phyloP scores from a whole-genome alignment of 371 early-diverging fungal genomes.

The Rhizopus sp. region DNA sequence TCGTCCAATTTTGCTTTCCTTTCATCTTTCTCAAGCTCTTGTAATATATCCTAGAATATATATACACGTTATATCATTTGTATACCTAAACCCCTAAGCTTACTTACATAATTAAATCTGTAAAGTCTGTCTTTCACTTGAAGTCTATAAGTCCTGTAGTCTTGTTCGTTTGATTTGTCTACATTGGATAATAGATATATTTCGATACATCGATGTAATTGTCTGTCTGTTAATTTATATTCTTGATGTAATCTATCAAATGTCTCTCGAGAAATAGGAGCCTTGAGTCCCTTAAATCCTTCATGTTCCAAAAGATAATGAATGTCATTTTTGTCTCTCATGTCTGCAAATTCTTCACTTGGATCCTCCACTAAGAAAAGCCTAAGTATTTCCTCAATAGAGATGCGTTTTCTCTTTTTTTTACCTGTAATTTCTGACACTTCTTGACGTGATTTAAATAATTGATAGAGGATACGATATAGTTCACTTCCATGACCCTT shows the following conservation, averaged over 20 bases:
- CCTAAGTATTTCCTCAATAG: background rate
- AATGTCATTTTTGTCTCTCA: slow-evolving; percentile 87
- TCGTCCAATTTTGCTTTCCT: slow-evolving; percentile 73
- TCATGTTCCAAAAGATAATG: slow-evolving; percentile 56
- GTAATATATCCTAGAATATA: slow-evolving; percentile 57
- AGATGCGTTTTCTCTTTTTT: background rate
- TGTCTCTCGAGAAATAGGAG: slow-evolving; percentile 54
- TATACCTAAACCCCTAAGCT: background rate
- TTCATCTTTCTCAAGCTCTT: slow-evolving; percentile 64
- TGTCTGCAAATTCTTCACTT: slow-evolving; percentile 82
- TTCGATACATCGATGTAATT: slow-evolving; percentile 79
- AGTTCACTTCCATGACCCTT: slow-evolving; percentile 82
- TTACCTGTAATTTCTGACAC: slow-evolving; percentile 67
- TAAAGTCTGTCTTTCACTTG: slow-evolving; percentile 85
- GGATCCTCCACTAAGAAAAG: slow-evolving; percentile 83
- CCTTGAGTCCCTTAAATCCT: slow-evolving; percentile 61
- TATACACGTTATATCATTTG: background rate
- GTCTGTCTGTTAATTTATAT: slow-evolving; percentile 72
- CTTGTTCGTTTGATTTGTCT: slow-evolving; percentile 51
- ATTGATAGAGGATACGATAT: slow-evolving; percentile 67
- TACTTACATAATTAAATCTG: slow-evolving; percentile 68
- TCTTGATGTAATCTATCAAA: slow-evolving; percentile 48
- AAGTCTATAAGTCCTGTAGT: slow-evolving; percentile 65
- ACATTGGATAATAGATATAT: slow-evolving; percentile 67
- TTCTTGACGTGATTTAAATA: slow-evolving; percentile 52